Conservation (phyloP, 768 basidiomycete genomes). For the Pleurotus tuoliensis region DNA sequence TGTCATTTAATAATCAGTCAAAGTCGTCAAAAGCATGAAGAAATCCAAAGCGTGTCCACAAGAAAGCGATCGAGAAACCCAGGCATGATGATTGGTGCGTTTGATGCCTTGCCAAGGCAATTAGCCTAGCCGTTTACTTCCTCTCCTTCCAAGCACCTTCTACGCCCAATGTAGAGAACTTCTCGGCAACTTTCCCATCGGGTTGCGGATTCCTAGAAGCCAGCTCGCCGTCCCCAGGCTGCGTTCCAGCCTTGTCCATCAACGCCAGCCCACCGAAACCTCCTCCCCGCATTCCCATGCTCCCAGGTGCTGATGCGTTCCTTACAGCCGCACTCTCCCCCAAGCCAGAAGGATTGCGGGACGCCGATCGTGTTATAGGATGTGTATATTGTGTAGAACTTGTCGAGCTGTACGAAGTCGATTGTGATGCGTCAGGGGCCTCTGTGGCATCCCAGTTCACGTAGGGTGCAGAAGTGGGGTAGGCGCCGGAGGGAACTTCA, state of each 20-base stretch:
- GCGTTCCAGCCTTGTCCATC: slow-evolving; percentile 38
- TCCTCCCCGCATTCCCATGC: slow-evolving; percentile 36
- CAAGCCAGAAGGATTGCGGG: slow-evolving; percentile 38
- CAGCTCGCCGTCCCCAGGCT: slow-evolving; percentile 31
- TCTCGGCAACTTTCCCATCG: slow-evolving; percentile 37
- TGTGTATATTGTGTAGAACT: slow-evolving; percentile 36
- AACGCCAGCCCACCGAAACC: slow-evolving; percentile 38
- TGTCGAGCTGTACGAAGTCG: slow-evolving; percentile 37
- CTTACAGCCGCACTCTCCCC: slow-evolving; percentile 46
- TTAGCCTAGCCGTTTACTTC: slow-evolving; percentile 25
- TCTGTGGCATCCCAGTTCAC: slow-evolving; percentile 37
- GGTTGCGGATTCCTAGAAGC: slow-evolving; percentile 45
- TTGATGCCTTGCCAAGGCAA: not conserved
- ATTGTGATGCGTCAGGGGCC: slow-evolving; percentile 28
- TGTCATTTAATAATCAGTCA: not conserved
- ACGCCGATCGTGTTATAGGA: slow-evolving; percentile 37
- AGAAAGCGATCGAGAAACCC: not conserved
- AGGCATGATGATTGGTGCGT: not conserved
- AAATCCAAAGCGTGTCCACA: no score
- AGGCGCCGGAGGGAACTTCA: slow-evolving; percentile 70
- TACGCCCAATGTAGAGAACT: slow-evolving; percentile 42
- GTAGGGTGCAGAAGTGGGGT: slow-evolving; percentile 46
- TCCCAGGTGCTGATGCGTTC: slow-evolving; percentile 37
- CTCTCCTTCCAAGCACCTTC: slow-evolving; percentile 46
- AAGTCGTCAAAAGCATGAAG: not conserved